phyloP scores from a whole-genome alignment of 2,329 filamentous ascomycete species.

The Fusarium abutilonis region DNA sequence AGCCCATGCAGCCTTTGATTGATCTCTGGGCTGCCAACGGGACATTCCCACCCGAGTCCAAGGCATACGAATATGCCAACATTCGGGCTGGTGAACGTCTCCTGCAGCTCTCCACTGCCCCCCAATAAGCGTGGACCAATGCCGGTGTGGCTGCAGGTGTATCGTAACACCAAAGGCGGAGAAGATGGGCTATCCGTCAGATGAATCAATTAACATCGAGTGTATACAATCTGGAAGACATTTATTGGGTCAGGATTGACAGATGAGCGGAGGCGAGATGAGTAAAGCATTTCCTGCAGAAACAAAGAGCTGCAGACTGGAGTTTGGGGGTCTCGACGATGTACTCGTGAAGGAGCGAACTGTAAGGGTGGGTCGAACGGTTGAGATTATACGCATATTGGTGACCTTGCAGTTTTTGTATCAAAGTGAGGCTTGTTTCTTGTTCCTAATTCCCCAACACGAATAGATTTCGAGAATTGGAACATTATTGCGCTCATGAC shows the following conservation, averaged over 20 bases:
- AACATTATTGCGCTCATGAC: conserved; percentile 9
- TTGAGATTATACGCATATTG: conserved; percentile 17
- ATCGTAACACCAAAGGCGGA: conserved; percentile 28
- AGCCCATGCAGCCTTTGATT: conserved; percentile 95
- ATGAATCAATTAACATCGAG: conserved; percentile 25
- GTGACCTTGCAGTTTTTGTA: conserved; percentile 23
- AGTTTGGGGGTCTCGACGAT: conserved; percentile 36
- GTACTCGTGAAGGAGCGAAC: conserved; percentile 30
- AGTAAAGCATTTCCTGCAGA: conserved; percentile 35
- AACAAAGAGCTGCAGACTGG: conserved; percentile 38
- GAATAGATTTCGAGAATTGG: conserved; percentile 39
- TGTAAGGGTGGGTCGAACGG: conserved; percentile 19
- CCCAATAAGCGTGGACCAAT: conserved; percentile 39
- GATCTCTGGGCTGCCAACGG: conserved; percentile 92
- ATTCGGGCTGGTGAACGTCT: conserved; percentile 68
- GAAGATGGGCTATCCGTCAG: conserved; percentile 22
- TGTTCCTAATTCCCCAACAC: conserved; percentile 23
- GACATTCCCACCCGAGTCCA: conserved; percentile 80
- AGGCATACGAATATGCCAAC: conserved; percentile 73
- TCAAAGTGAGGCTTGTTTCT: conserved; percentile 33
- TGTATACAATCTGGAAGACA: conserved; percentile 36
- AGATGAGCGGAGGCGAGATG: conserved; percentile 8
- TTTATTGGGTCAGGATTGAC: conserved; percentile 27
- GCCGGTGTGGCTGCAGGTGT: conserved; percentile 12
- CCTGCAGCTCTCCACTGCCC: conserved; percentile 58